Conservation (phyloP, 1,284 basidiomycete genomes). For the Tremellales sp. region DNA sequence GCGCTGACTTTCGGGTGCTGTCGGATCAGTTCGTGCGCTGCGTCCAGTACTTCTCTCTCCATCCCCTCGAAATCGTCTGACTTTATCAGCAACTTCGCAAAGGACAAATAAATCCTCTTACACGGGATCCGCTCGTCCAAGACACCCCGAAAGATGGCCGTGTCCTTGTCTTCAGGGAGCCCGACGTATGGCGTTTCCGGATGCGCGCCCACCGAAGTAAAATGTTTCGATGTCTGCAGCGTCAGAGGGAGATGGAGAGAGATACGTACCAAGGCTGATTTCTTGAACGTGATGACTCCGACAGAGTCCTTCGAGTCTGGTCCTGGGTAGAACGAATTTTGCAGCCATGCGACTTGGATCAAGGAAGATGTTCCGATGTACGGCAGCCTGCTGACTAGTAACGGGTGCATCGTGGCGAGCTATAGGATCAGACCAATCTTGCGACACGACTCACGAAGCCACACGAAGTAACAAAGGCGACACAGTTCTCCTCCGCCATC, state of each 20-base stretch:
- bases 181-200: constrained; percentile 19
- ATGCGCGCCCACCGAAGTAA: constrained; percentile 15
- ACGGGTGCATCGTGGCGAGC: constrained; percentile 34
- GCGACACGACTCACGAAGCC: constrained; percentile 17
- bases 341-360: constrained; percentile 27
- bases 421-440: background rate
- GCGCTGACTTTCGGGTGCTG: constrained; percentile 21
- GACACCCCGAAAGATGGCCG: constrained; percentile 21
- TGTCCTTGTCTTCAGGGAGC: constrained; percentile 14
- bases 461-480: constrained; percentile 26
- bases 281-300: constrained; percentile 29
- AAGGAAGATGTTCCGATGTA: constrained; percentile 26
- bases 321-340: constrained; percentile 21
- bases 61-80: constrained; percentile 31
- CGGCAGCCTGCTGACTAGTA: constrained; percentile 18
- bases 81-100: background rate
- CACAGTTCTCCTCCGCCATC: constrained; percentile 21
- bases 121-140: constrained; percentile 20
- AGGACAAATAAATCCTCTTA: constrained; percentile 1
- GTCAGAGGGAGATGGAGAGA: background rate
- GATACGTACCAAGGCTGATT: constrained; percentile 18
- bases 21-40: constrained; percentile 13
- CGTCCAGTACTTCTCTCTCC: constrained; percentile 24
- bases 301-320: constrained; percentile 13
- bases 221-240: constrained; percentile 13